Percentiles rank a stretch among this genome's conserved stretches.
phyloP scores from a whole-genome alignment of 1,139 yeast species.

The Suhomyces maxii region DNA sequence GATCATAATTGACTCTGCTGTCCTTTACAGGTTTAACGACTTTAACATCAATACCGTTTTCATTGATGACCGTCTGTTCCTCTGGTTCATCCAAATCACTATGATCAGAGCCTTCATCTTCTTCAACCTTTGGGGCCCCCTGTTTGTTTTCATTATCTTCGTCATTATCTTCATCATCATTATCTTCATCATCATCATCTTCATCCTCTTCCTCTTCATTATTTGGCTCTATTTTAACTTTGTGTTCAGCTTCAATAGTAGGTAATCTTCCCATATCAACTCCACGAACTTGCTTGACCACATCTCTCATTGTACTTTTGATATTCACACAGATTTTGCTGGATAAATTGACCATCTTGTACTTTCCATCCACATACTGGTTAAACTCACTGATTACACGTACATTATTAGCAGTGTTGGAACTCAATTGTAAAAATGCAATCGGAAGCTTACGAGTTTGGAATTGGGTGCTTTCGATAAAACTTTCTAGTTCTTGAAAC shows the following conservation, averaged over 20 bases:
- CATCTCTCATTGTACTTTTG: constrained; percentile 39
- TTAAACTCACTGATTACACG: constrained; percentile 47
- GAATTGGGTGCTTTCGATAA: constrained; percentile 19
- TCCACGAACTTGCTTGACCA: constrained; percentile 33
- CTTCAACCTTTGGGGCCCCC: neutral
- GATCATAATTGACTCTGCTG: constrained; percentile 48
- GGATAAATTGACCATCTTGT: constrained; percentile 37
- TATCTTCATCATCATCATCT: constrained; percentile 10
- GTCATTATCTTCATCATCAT: constrained; percentile 13
- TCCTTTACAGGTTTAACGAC: constrained; percentile 15
- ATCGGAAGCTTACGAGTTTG: constrained; percentile 30
- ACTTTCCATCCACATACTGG: constrained; percentile 20
- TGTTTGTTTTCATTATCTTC: constrained; percentile 8
- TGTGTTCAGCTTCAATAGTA: neutral
- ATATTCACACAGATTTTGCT: constrained; percentile 45
- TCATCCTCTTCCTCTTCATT: constrained; percentile 15
- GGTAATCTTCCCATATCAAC: neutral
- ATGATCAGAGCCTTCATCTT: neutral
- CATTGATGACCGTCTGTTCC: neutral
- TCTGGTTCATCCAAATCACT: neutral
- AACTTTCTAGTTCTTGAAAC: constrained; percentile 32
- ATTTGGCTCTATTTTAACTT: constrained; percentile 9
- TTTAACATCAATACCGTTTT: constrained; percentile 6
- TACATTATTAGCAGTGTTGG: constrained; percentile 58
- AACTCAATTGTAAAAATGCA: constrained; percentile 51